These are phyloP conservation scores for Paramecium sexaurelia DNA, from an alignment of 73 alveolate species.

Conservation along the genomic window DNA sequence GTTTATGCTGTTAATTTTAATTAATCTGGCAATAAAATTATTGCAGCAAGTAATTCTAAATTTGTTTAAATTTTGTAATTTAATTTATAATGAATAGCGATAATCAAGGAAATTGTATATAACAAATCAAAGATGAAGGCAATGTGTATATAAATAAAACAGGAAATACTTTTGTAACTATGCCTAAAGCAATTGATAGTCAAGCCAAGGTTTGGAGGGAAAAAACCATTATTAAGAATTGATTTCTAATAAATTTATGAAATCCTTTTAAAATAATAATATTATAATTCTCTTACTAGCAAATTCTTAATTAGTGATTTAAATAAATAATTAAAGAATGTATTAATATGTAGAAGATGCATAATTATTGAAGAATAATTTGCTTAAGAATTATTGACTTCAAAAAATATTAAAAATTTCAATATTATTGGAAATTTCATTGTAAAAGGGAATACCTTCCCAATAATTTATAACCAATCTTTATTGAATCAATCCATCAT, in stretches of 20 bases:
- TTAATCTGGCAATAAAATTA: background rate
- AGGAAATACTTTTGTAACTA: no score
- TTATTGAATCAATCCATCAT: background rate
- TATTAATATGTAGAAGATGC: slow-evolving; percentile 21
- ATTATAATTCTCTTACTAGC: no score
- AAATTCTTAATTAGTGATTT: background rate
- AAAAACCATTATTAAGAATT: background rate
- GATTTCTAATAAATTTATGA: background rate
- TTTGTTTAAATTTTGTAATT: background rate
- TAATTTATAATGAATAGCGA: background rate
- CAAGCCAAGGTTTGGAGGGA: background rate
- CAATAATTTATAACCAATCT: background rate
- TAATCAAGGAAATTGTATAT: background rate
- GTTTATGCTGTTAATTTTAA: background rate
- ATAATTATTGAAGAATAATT: background rate
- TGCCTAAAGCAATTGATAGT: no score
- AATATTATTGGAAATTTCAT: background rate
- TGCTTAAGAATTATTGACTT: background rate
- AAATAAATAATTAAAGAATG: slow-evolving; percentile 4
- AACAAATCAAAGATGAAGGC: background rate
- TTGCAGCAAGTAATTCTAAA: background rate
- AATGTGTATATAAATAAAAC: no score
- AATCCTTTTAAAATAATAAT: no score
- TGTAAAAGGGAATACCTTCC: background rate
- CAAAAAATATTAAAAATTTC: background rate